phyloP scores from a whole-genome alignment of 1,284 basidiomycete species.

The Fomes fomentarius region DNA sequence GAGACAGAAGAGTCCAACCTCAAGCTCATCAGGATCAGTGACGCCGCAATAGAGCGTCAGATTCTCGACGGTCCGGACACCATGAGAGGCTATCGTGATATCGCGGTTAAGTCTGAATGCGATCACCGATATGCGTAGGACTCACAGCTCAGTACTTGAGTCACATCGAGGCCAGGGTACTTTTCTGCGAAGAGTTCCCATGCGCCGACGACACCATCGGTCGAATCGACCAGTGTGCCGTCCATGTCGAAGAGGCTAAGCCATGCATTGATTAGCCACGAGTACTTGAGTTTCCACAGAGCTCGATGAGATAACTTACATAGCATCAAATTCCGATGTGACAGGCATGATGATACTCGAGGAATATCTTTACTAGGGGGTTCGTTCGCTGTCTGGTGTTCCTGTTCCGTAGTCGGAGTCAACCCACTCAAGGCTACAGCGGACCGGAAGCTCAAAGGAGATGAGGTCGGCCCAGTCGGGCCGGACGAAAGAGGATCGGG shows the following conservation, averaged over 20 bases:
- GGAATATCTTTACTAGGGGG: too few species aligned
- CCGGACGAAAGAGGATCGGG: background rate
- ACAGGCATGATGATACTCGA: too few species aligned
- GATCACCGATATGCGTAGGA: conserved; percentile 4
- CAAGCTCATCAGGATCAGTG: conserved; percentile 65
- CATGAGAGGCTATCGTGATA: conserved; percentile 64
- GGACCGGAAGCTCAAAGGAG: background rate
- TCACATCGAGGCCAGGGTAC: conserved; percentile 66
- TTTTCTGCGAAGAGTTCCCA: conserved; percentile 68
- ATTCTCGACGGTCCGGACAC: conserved; percentile 82
- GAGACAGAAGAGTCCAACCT: conserved; percentile 44
- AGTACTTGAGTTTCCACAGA: conserved; percentile 3
- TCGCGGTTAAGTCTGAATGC: conserved; percentile 1
- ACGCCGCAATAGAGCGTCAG: conserved; percentile 72
- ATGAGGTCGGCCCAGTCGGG: background rate
- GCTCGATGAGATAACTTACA: conserved; percentile 43
- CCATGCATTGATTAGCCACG: conserved; percentile 3
- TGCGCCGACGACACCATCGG: conserved; percentile 72
- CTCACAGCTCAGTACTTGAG: conserved; percentile 64
- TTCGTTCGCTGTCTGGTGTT: background rate
- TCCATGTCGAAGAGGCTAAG: conserved; percentile 79
- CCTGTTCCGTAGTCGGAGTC: background rate
- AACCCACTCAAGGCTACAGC: too few species aligned
- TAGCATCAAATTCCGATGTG: conserved; percentile 55
- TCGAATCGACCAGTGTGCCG: conserved; percentile 77